A percentile compares a stretch with the other conserved stretches of the same genome.
phyloP scores from a whole-genome alignment of 2,329 filamentous ascomycete species.

The Venturia carpophila region DNA sequence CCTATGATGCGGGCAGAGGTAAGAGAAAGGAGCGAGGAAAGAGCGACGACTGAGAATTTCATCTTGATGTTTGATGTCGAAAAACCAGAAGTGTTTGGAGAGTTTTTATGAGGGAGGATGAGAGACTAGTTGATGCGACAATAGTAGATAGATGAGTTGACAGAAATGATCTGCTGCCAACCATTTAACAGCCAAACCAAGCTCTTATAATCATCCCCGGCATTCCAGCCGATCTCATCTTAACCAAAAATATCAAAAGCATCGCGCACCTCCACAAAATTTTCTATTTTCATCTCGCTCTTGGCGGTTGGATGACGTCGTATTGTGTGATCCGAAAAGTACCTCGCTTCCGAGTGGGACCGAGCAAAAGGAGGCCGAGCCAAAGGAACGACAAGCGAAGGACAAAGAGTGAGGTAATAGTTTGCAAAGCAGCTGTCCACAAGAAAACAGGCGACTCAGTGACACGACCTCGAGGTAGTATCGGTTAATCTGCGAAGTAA shows the following conservation, averaged over 20 bases:
- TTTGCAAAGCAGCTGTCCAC: too few species aligned
- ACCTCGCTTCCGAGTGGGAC: not conserved
- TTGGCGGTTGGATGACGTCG: not conserved
- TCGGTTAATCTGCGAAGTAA: too few species aligned
- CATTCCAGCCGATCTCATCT: not conserved
- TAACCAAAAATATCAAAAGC: not conserved
- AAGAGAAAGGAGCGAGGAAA: conserved; percentile 21
- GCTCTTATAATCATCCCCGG: not conserved
- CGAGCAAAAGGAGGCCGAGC: not conserved
- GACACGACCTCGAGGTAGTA: too few species aligned
- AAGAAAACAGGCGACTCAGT: too few species aligned
- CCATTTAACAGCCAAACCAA: not conserved
- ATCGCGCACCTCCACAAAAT: not conserved
- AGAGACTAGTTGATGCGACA: too few species aligned
- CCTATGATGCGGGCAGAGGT: conserved; percentile 37
- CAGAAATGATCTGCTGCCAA: not conserved
- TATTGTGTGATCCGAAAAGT: conserved; percentile 1
- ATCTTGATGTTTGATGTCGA: conserved; percentile 17
- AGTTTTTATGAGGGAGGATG: too few species aligned
- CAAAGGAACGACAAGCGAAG: not conserved
- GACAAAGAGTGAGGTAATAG: not conserved
- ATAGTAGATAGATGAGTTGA: not conserved
- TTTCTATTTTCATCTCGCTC: not conserved
- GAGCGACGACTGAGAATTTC: conserved; percentile 22
- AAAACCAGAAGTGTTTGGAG: not conserved